Conservation (phyloP, 768 basidiomycete species). For the Kwoniella mangroviensis region DNA sequence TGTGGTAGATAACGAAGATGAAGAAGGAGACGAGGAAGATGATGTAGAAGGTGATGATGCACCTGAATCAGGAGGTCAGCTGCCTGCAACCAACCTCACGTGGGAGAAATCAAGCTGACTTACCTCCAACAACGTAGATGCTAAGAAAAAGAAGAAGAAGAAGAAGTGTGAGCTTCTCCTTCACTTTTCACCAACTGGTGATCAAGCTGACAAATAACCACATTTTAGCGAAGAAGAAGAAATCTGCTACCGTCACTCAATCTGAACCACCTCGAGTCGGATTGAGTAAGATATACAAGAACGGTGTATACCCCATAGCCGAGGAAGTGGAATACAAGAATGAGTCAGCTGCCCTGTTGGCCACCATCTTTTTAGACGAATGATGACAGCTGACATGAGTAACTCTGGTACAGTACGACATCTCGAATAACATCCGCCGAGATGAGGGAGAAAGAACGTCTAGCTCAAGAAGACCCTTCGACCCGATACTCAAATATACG, state of each 20-base stretch:
- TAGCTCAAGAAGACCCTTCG: slow-evolving; percentile 77
- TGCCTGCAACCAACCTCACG: background rate
- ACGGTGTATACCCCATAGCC: slow-evolving; percentile 86
- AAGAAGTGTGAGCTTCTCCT: slow-evolving; percentile 66
- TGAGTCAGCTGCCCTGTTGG: no score
- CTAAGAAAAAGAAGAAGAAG: slow-evolving; percentile 94
- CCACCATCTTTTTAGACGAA: no score
- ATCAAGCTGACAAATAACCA: background rate
- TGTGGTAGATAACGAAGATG: slow-evolving; percentile 14
- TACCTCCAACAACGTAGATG: slow-evolving; percentile 23
- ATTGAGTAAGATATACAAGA: slow-evolving; percentile 82
- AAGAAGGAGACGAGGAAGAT: slow-evolving; percentile 31
- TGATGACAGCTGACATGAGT: no score
- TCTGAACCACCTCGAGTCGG: slow-evolving; percentile 90
- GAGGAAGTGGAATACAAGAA: slow-evolving; percentile 89
- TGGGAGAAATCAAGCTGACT: background rate
- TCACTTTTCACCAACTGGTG: background rate
- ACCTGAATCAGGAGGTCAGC: slow-evolving; percentile 11
- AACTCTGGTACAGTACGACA: slow-evolving; percentile 66
- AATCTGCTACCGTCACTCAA: slow-evolving; percentile 62
- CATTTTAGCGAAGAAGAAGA: slow-evolving; percentile 66
- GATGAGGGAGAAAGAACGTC: slow-evolving; percentile 77
- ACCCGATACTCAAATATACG: slow-evolving; percentile 87
- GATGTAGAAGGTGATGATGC: slow-evolving; percentile 32
- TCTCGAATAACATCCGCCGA: slow-evolving; percentile 92